Evolutionary conservation across 768 basidiomycete genomes (phyloP).

Genomic region (Floccularia luteovirens): DNA sequence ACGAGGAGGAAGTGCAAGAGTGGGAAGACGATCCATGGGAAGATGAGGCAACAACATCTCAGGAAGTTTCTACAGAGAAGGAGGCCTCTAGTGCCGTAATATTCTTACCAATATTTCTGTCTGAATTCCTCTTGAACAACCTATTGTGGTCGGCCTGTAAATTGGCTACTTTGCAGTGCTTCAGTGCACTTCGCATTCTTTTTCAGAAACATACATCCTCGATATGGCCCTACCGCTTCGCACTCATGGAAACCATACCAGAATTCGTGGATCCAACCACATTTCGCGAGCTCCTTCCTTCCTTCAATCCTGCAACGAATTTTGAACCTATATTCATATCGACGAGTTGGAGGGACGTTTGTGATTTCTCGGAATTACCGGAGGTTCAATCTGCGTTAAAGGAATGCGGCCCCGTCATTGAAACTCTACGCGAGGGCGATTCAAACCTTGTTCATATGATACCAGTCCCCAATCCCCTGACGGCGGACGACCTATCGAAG

Average conservation of each 20-base stretch:
- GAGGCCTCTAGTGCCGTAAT: conserved; percentile 15
- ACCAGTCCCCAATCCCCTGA: conserved; percentile 22
- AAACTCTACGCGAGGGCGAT: too few relatives aligned
- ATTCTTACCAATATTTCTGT: conserved; percentile 44
- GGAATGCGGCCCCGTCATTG: conserved; percentile 7
- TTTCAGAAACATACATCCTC: conserved; percentile 42
- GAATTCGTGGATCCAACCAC: conserved; percentile 59
- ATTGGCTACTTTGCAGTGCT: conserved; percentile 56
- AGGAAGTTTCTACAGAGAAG: conserved; percentile 21
- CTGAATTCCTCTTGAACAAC: conserved; percentile 54
- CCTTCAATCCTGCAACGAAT: conserved; percentile 40
- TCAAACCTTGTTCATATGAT: neutral
- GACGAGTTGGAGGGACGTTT: conserved; percentile 40
- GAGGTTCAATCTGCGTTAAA: conserved; percentile 34
- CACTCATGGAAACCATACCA: conserved; percentile 68
- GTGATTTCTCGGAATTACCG: conserved; percentile 52
- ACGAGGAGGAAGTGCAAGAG: conserved; percentile 49
- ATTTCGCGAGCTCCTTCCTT: conserved; percentile 58
- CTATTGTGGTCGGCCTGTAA: conserved; percentile 52
- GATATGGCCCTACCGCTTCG: conserved; percentile 65
- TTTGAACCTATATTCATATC: conserved; percentile 27
- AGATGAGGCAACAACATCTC: conserved; percentile 25
- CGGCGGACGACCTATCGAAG: conserved; percentile 41
- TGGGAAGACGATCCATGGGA: conserved; percentile 82
- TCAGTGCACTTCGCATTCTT: conserved; percentile 52